Base-by-base conservation (phyloP, 2,329 filamentous ascomycete species). In the Gaeumannomyces sp. region DNA sequence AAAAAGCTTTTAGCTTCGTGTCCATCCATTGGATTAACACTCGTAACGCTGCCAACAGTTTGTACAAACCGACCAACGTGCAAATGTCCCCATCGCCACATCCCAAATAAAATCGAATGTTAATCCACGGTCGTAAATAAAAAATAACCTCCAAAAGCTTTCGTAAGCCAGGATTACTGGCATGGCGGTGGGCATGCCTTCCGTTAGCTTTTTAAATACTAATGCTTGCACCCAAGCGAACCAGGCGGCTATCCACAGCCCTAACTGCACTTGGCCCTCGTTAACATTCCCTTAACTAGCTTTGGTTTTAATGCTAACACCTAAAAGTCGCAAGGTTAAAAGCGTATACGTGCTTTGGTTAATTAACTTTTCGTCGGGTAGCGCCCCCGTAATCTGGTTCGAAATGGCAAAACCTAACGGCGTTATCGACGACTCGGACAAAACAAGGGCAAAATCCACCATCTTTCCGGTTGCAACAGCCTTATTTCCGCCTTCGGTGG, bases 21-120 rank as follows among this genome's bases (percentile, higher is more conserved):
- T 58, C 56, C 56, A 58, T 58, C 56, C 56, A 58, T 27, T 58
- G n/a, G n/a, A 58, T 27, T 16, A 58, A n/a, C n/a, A 58, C 56
- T 8, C 56, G 56, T 16, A 58, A 16, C 27, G 27, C 56, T n/a
- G 56, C 56, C 56, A 58, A 58, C 56, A 58, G 27, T 27, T 27
- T n/a, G 22, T 58, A 58, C 56, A 58, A 25, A 16, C 56, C 56
- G 56, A 58, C 56, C 8, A 58, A 27, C n/a, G n/a, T 58, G n/a
- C 8, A 10, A 58, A 16, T 58, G n/a, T 27, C 56, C 56, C 56
- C 56, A 58, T 58, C n/a, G 11, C 4, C n/a, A 58, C n/a, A 58
- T 27, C 56, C n/a, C 27, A 27, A 58, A 58, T n/a, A 58, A 58
- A 58, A 58, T 58, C 56, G n/a, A 58, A 25, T 16, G n/a, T 58